Evolutionary conservation across 2,329 filamentous ascomycete genomes (phyloP), one percentile per base, ranked within the genome.

Genomic region (Diplodia corticola): DNA sequence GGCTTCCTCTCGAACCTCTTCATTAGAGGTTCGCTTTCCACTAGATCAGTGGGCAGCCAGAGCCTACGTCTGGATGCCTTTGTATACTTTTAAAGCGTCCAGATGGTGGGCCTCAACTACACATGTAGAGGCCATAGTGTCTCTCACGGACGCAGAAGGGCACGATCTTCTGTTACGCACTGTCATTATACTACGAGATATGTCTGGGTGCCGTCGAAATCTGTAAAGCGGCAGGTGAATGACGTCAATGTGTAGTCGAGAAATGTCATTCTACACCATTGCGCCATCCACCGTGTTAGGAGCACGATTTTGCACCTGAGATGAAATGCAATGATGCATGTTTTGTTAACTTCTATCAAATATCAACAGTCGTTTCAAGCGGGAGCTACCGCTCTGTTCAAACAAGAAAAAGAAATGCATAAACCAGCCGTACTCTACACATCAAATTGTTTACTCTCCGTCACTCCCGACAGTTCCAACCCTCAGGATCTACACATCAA

Each of bases 401-500:
- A 26, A 49, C 57, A 61, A 48, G 28, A 49, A 49, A 33, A 61
- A n/a, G 57, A 50, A 61, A 61, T 61, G 40, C 57, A 61, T 61
- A 61, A 61, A 37, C 40, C 57, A 26, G 20, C 57, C 44, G 20
- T 61, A 49, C 33, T 61, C 57, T 61, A 61, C 57, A 61, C 57
- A 35, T 49, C 44, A 26, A 44, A 17, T 61, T 61, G 44, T 46
- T 30, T 49, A 2, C 40, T 10, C n/a, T 15, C 57, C n/a, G 13
- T 20, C 57, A 13, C 33, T 24, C 48, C 12, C 26, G 4, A 20
- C 37, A 20, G 17, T 61, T 49, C 12, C 28, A 9, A 30, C 22
- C 22, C 10, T 35, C 55, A 22, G n/a, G 37, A 37, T 61, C 35
- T 66, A 66, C 55, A 66, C 55, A n/a, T 66, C 64, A 26, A 66